A percentile compares a stretch with the other conserved stretches of the same genome.
These are phyloP conservation scores for Leccinum griseonigrum DNA, from an alignment of 1,284 basidiomycete genomes.

Conservation along the genomic window DNA sequence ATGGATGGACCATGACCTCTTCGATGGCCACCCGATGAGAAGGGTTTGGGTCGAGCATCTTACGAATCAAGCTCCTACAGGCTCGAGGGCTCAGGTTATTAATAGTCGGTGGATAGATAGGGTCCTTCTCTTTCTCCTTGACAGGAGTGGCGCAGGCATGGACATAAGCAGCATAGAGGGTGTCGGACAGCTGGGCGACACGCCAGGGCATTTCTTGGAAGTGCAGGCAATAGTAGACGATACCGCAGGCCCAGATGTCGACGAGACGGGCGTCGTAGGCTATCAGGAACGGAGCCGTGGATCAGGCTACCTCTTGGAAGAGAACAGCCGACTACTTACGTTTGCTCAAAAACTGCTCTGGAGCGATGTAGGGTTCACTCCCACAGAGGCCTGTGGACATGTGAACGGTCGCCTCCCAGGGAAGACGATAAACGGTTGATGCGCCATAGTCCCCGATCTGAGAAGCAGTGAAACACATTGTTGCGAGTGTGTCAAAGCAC, in stretches of 20 bases:
- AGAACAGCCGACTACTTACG: conserved; percentile 59
- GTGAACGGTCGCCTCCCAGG: conserved; percentile 97
- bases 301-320: conserved; percentile 28
- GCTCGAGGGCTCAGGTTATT: conserved; percentile 87
- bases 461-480: conserved; percentile 13
- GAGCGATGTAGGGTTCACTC: conserved; percentile 98
- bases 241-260: conserved; percentile 96
- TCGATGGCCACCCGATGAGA: conserved; percentile 80
- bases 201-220: conserved; percentile 98
- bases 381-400: conserved; percentile 97
- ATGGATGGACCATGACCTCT: conserved; percentile 79
- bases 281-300: conserved; percentile 34
- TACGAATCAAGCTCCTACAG: conserved; percentile 82
- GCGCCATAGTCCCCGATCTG: conserved; percentile 99
- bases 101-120: conserved; percentile 69
- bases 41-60: conserved; percentile 96
- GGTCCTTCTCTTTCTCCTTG: conserved; percentile 33
- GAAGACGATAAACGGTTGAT: conserved; percentile 96
- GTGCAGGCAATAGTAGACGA: conserved; percentile 98
- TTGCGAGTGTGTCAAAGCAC: conserved; percentile 10
- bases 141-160: conserved; percentile 52
- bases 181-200: conserved; percentile 83
- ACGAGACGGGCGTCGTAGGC: conserved; percentile 97
- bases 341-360: conserved; percentile 95
- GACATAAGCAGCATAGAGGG: conserved; percentile 82